Base-by-base conservation (phyloP, 108 stramenopile genomes). In the Cyclotella cryptica region DNA sequence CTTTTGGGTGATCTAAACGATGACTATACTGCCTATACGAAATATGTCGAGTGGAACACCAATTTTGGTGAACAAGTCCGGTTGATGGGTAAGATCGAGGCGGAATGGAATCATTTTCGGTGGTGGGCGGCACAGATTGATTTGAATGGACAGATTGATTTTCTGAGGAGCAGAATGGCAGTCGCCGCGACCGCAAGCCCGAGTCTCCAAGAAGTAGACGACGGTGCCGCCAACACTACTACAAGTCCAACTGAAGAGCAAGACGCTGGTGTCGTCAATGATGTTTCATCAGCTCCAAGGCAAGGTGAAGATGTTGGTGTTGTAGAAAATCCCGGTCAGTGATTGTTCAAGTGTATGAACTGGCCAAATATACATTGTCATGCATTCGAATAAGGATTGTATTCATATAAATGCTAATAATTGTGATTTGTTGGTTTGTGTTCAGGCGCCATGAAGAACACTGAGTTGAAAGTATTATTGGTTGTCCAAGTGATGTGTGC, bases 1-100 rank as follows among this genome's bases (percentile, higher is more conserved):
- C 43, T 81, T 9, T 69, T 84, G 15, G 84, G 84, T 0, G 80
- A 84, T 62, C 74, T 84, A 17, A 80, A 84, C 30, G 84, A 84
- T 54, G 75, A 80, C 41, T 71, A 72, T 24, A 55, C 64, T 19
- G 84, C 84, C 17, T 81, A 84, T 27, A 54, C 69, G 9, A 72
- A 22, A 24, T 81, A 84, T 19, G 51, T 81, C 11, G 75, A 81
- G 59, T 77, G 65, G 68, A 63, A 77, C 57, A 54, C 71, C 61
- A 63, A 84, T 54, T 69, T 24, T 1, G 84, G 77, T 5, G 80
- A 77, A 12, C 84, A 67, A 49, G 24, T 53, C 12, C 24, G 65
- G 42, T 30, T 84, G 44, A 22, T 44, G 45, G 28, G 9, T 6
- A 66, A 15, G 10, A 59, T 84, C 5, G 70, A 71, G 19, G 60